Evolutionary conservation across 495 filamentous ascomycete genomes (phyloP), one percentile per base, ranked within the genome.

Genomic region (Cryomyces minteri): DNA sequence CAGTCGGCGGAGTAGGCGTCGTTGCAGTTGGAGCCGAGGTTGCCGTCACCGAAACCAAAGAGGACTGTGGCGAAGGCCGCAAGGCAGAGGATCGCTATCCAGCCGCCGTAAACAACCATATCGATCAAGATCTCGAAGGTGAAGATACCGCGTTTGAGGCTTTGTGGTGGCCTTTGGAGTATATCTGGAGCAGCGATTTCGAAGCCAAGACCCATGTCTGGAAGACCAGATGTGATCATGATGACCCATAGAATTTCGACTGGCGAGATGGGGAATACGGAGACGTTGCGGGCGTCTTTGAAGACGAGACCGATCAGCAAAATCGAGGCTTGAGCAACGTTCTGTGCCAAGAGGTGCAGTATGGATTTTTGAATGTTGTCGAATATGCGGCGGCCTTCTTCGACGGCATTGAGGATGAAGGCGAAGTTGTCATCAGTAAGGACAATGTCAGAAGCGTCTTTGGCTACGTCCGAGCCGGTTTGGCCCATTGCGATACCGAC

Each of bases 301-400:
- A 87, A 84, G 4, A 65, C 77, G 1, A 87, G 70, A 39, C 80
- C 82, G 43, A 79, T 72, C 11, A 87, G 70, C 12, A 87, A 65
- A 10, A 79, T 66, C 47, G 76, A 72, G 14, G 82, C 82, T 62
- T 86, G 78, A 33, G 78, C 79, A 37, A 87, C 74, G 57, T 87
- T 87, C 45, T 76, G 75, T 34, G 73, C 70, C 38, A 85, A 70
- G 10, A 87, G 54, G 54, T 87, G 82, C 48, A 87, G 66, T 29
- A 87, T 67, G 52, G 85, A 87, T 64, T 88, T 88, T 54, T 87
- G 80, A 48, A 87, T 87, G 52, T 87, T 87, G 53, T 82, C 79
- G 55, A 84, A 87, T 59, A 85, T 78, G 46, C 82, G 63, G 34
- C 82, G 64, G 2, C 82, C 82, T 58, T 87, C 80, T 49, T 78